Percentiles rank a stretch among this genome's conserved stretches.
phyloP scores from a whole-genome alignment of 225 moss, liverwort and hornwort species.

The Marchantia polymorpha region DNA sequence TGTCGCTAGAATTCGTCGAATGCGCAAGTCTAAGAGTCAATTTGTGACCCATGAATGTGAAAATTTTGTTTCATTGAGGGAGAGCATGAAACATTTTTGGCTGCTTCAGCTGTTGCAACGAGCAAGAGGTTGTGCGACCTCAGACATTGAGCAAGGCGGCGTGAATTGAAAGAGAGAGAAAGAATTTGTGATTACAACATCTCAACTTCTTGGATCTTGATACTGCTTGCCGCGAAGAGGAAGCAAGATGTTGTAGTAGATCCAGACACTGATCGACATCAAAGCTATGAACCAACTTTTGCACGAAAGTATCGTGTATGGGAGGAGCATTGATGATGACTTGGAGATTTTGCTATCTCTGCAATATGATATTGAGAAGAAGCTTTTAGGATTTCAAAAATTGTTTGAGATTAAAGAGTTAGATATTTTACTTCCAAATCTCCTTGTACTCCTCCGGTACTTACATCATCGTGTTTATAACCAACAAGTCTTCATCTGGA shows the following conservation, averaged over 20 bases:
- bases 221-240: neutral
- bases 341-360: constrained; percentile 70
- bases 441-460: no score
- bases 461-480: no score
- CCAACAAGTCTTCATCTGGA: no score
- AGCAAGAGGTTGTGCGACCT: no score
- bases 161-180: no score
- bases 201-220: neutral
- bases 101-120: neutral
- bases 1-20: no score
- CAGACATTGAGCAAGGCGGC: neutral
- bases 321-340: constrained; percentile 76
- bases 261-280: constrained; percentile 69
- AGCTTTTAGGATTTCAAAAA: constrained; percentile 64
- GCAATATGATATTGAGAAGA: constrained; percentile 72
- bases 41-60: no score
- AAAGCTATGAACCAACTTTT: constrained; percentile 89
- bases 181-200: neutral
- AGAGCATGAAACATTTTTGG: neutral
- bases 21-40: no score
- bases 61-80: neutral
- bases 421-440: no score
- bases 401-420: constrained; percentile 83
- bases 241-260: constrained; percentile 62
- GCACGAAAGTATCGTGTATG: constrained; percentile 87